These are phyloP conservation scores for Pholiota molesta DNA, from an alignment of 768 basidiomycete genomes.

Conservation along the genomic window DNA sequence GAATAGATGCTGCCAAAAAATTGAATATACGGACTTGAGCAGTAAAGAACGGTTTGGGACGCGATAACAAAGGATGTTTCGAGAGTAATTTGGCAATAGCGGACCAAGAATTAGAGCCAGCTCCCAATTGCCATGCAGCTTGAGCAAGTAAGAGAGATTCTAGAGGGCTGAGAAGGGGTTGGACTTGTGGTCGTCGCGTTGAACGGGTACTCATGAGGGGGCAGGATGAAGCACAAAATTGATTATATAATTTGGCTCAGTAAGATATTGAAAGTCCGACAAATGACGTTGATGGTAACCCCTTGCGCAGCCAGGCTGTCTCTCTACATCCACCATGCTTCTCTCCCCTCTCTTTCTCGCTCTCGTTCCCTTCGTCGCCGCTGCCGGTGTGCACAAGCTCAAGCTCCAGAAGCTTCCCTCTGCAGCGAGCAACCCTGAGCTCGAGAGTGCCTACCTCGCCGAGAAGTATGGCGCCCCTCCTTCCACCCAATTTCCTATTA, in stretches of 20 bases:
- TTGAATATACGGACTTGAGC: constrained; percentile 53
- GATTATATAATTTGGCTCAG: constrained; percentile 13
- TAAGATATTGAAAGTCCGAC: constrained; percentile 20
- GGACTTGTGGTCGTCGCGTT: constrained; percentile 26
- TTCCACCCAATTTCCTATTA: constrained; percentile 55
- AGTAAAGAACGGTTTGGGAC: constrained; percentile 68
- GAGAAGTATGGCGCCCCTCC: constrained; percentile 83
- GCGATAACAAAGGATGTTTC: constrained; percentile 69
- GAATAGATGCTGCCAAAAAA: constrained; percentile 10
- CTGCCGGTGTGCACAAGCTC: constrained; percentile 73
- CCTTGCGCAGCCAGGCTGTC: constrained; percentile 10
- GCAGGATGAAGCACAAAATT: constrained; percentile 13
- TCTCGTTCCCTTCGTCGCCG: constrained; percentile 54
- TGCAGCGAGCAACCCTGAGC: constrained; percentile 58
- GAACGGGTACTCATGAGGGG: constrained; percentile 35
- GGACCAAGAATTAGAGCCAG: constrained; percentile 57
- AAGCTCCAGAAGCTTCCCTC: constrained; percentile 86
- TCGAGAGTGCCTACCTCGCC: constrained; percentile 86
- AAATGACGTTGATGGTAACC: constrained; percentile 23
- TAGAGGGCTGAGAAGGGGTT: constrained; percentile 35
- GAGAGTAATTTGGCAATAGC: constrained; percentile 65
- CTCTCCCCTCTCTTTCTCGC: constrained; percentile 43
- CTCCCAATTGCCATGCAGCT: constrained; percentile 82
- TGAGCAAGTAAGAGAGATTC: constrained; percentile 86
- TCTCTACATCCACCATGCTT: constrained; percentile 43